Evolutionary conservation across 192 early-diverging fungal species (phyloP), one percentile per base, ranked within the genome.

Genomic region (Piromyces finnis): DNA sequence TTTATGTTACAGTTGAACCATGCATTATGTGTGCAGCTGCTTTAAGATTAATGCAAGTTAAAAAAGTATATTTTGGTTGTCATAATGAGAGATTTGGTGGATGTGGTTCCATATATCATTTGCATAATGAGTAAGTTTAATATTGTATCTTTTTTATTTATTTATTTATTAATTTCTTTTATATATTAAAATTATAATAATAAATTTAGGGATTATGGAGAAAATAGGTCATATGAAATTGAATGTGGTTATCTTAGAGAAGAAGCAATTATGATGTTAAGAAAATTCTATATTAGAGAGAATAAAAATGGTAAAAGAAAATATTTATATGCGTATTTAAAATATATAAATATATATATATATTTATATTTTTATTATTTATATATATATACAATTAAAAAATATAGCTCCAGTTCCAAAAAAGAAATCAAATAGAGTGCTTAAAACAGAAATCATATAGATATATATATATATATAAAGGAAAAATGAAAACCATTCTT

Each of bases 21-120:
- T 99, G 98, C 83, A 87, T 99, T 9, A 99, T 98, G 98, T 99
- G 97, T 79, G 95, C 95, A 0, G 92, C 94, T 59, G 98, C 97
- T 12, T 83, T 98, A 79, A 84, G 96, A 17, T 93, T 94, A 80
- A 81, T 97, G 29, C 84, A 90, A 3, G 89, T 99, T 14, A 85
- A 91, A n/a, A 85, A 89, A n/a, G 97, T 98, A 14, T 93, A 92
- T 79, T 98, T 90, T 86, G 98, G 98, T 4, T 94, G 93, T 80
- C 88, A 90, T 7, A 99, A 99, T 82, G 97, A 99, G 27, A 89
- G 94, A 79, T 99, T 99, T 87, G 98, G 98, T 29, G 97, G 94
- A 30, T 95, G 95, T 84, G 98, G 95, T n/a, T 94, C 94, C 1
- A 95, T 98, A 15, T 88, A 98, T 22, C 80, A 86, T 27, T 87